These are phyloP conservation scores for Cercospora janseana DNA, from an alignment of 2,329 filamentous ascomycete genomes.

Conservation along the genomic window DNA sequence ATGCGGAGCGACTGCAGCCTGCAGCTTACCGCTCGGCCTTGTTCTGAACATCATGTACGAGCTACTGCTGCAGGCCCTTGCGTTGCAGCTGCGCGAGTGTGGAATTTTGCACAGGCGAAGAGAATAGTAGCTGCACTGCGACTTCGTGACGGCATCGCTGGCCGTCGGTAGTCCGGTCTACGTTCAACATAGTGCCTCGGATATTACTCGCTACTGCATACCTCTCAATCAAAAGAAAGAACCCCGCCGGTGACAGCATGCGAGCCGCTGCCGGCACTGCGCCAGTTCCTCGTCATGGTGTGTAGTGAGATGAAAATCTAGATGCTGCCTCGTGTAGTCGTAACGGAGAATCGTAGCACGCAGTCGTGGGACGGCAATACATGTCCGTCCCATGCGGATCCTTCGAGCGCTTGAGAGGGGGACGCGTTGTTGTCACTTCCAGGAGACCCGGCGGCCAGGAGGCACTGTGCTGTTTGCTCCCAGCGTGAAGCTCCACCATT, in stretches of 20 bases:
- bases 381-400: too few relatives aligned
- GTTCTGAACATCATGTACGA: conserved; percentile 1
- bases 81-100: neutral
- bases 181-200: neutral
- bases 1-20: conserved; percentile 13
- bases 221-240: neutral
- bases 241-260: neutral
- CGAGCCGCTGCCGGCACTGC: neutral
- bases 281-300: conserved; percentile 21
- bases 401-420: too few relatives aligned
- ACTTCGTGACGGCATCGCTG: too few relatives aligned
- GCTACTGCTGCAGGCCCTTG: neutral
- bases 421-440: too few relatives aligned
- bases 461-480: conserved; percentile 16
- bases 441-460: too few relatives aligned
- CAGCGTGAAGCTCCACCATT: neutral
- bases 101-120: neutral
- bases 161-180: neutral
- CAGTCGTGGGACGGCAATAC: conserved; percentile 23
- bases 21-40: conserved; percentile 11
- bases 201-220: neutral
- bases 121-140: too few relatives aligned
- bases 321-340: conserved; percentile 1
- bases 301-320: conserved; percentile 12
- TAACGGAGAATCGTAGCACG: neutral